Conservation (phyloP, 2,329 filamentous ascomycete genomes). For the Colletotrichum euphorbiae region DNA sequence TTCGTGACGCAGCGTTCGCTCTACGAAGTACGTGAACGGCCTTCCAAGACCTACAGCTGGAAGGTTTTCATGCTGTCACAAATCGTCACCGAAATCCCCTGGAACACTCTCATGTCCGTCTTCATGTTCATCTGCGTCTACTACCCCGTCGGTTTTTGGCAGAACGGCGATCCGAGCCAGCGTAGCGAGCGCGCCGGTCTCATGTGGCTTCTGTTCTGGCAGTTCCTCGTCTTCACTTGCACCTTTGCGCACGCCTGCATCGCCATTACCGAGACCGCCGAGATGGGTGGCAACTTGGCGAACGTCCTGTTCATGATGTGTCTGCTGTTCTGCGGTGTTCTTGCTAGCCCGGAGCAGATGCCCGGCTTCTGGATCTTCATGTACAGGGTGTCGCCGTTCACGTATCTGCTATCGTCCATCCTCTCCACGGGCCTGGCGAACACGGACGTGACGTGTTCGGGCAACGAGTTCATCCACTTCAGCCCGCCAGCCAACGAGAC, state of each 20-base stretch:
- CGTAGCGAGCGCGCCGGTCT: constrained; percentile 65
- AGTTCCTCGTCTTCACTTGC: constrained; percentile 74
- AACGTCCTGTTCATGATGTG: constrained; percentile 67
- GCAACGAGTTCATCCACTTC: constrained; percentile 65
- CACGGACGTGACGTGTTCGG: constrained; percentile 42
- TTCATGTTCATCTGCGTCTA: constrained; percentile 75
- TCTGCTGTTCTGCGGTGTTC: constrained; percentile 71
- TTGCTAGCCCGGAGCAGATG: constrained; percentile 66
- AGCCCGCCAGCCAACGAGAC: constrained; percentile 56
- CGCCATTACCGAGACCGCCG: constrained; percentile 71
- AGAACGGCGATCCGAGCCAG: constrained; percentile 65
- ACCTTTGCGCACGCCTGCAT: constrained; percentile 76
- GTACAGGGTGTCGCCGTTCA: constrained; percentile 76
- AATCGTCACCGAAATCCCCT: constrained; percentile 75
- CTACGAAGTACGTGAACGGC: constrained; percentile 75
- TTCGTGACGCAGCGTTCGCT: constrained; percentile 74
- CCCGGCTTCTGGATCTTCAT: constrained; percentile 79
- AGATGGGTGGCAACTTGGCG: constrained; percentile 72
- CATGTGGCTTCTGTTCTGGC: constrained; percentile 72
- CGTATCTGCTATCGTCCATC: constrained; percentile 74
- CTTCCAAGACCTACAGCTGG: constrained; percentile 75
- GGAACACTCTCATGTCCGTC: constrained; percentile 71
- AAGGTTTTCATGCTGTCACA: constrained; percentile 73
- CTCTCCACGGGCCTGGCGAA: constrained; percentile 51
- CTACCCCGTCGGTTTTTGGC: constrained; percentile 73